Evolutionary conservation across 2,329 filamentous ascomycete species (phyloP).

Genomic region (Tolypocladium amazonense): DNA sequence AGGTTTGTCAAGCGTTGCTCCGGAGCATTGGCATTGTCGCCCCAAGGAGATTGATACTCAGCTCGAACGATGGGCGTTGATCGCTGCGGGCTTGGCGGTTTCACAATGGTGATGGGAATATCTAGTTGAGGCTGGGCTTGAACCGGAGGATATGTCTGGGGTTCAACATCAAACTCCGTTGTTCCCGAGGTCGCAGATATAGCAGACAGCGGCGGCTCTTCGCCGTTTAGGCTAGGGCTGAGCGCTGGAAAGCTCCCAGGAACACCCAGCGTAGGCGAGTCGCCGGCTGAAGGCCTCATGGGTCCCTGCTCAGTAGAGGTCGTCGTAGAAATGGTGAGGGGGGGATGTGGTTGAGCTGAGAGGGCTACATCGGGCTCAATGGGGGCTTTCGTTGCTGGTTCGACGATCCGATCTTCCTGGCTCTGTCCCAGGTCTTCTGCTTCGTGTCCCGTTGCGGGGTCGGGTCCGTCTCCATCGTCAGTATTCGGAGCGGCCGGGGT

Average conservation of each 20-base stretch:
- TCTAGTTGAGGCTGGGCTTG: constrained; percentile 18
- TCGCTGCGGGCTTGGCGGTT: constrained; percentile 18
- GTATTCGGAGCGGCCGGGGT: not conserved
- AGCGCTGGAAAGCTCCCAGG: constrained; percentile 49
- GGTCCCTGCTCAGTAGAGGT: constrained; percentile 1
- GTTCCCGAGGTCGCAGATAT: constrained; percentile 48
- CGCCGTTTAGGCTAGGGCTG: constrained; percentile 25
- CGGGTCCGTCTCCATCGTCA: not conserved
- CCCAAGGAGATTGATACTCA: constrained; percentile 41
- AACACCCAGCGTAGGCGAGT: constrained; percentile 58
- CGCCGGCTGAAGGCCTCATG: constrained; percentile 4
- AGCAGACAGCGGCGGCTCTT: constrained; percentile 46
- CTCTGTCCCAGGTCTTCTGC: not conserved
- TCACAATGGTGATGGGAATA: constrained; percentile 14
- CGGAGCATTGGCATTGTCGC: constrained; percentile 27
- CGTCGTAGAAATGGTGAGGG: constrained; percentile 5
- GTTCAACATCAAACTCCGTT: constrained; percentile 65
- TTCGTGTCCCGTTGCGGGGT: not conserved
- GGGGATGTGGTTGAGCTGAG: not conserved
- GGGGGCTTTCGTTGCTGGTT: not conserved
- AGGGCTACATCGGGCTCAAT: not conserved
- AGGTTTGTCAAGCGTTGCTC: constrained; percentile 4
- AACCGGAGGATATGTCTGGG: constrained; percentile 46
- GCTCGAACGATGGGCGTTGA: constrained; percentile 16
- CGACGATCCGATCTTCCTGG: not conserved